phyloP scores from a whole-genome alignment of 2,329 filamentous ascomycete species.

The Exophiala spinifera region DNA sequence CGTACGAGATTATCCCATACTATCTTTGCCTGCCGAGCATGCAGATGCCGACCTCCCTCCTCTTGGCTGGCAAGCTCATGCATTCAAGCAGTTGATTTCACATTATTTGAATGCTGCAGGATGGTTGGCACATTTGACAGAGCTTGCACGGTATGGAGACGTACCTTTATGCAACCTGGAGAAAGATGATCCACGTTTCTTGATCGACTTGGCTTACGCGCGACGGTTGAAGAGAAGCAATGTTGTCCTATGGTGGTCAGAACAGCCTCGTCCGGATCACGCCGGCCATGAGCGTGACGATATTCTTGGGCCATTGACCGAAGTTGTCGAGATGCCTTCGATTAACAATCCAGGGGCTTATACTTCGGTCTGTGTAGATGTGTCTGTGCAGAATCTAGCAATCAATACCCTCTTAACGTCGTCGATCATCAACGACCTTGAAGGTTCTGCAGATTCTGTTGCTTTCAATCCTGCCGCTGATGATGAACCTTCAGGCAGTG shows the following conservation, averaged over 20 bases:
- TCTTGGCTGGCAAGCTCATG: conserved; percentile 87
- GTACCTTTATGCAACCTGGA: conserved; percentile 94
- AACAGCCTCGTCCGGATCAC: conserved; percentile 82
- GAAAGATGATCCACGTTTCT: conserved; percentile 84
- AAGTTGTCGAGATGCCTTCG: conserved; percentile 85
- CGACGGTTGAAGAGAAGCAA: conserved; percentile 84
- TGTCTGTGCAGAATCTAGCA: conserved; percentile 88
- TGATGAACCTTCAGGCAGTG: conserved; percentile 56
- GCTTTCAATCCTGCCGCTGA: conserved; percentile 77
- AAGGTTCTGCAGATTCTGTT: conserved; percentile 75
- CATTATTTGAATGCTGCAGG: conserved; percentile 91
- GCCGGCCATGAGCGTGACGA: conserved; percentile 95
- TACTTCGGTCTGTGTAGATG: conserved; percentile 91
- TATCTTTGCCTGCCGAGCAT: conserved; percentile 77
- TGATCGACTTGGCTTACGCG: conserved; percentile 95
- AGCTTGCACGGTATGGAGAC: conserved; percentile 86
- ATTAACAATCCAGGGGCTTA: conserved; percentile 93
- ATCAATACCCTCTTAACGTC: conserved; percentile 98
- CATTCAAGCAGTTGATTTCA: conserved; percentile 78
- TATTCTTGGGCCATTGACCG: conserved; percentile 70
- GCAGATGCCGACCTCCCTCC: conserved; percentile 85
- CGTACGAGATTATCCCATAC: conserved; percentile 76
- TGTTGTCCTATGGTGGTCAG: conserved; percentile 96
- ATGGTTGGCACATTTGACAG: conserved; percentile 85
- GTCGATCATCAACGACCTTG: conserved; percentile 92